These are phyloP conservation scores for Annulohypoxylon bovei DNA, from an alignment of 495 filamentous ascomycete genomes.

Conservation along the genomic window DNA sequence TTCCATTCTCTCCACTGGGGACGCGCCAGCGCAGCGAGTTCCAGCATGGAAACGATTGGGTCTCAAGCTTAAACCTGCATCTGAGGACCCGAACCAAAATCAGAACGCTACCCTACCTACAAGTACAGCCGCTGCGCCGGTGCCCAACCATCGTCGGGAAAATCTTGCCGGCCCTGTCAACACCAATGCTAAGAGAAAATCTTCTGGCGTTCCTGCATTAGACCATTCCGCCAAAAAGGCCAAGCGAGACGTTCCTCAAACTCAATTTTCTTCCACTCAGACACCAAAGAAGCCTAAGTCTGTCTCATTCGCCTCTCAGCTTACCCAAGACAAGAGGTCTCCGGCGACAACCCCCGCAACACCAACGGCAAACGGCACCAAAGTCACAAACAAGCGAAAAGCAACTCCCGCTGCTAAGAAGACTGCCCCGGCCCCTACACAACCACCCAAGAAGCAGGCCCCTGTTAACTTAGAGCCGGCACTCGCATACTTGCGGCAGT, in stretches of 20 bases:
- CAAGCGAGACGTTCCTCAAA: constrained; percentile 40
- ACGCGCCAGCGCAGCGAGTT: constrained; percentile 57
- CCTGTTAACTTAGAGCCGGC: constrained; percentile 64
- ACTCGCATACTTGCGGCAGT: constrained; percentile 76
- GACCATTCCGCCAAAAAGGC: constrained; percentile 47
- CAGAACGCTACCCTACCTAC: constrained; percentile 43
- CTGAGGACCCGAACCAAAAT: constrained; percentile 51
- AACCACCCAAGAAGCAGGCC: constrained; percentile 50
- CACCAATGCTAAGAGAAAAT: constrained; percentile 46
- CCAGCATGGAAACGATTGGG: constrained; percentile 83
- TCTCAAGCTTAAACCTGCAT: constrained; percentile 73
- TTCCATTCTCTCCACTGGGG: constrained; percentile 43
- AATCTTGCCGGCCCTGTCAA: constrained; percentile 35
- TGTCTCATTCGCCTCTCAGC: constrained; percentile 79
- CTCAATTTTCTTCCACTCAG: constrained; percentile 40
- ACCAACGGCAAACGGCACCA: constrained; percentile 35
- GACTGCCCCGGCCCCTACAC: constrained; percentile 26
- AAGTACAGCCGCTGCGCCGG: constrained; percentile 35
- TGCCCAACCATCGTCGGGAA: constrained; percentile 46
- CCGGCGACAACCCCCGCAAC: constrained; percentile 13
- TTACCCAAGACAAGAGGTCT: constrained; percentile 63
- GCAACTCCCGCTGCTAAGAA: constrained; percentile 43
- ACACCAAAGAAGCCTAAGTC: constrained; percentile 66
- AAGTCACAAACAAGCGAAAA: constrained; percentile 47
- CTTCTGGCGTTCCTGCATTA: constrained; percentile 48